A percentile compares a stretch with the other conserved stretches of the same genome.
These are phyloP conservation scores for Calocybe gambosa DNA, from an alignment of 1,284 basidiomycete species.

Conservation along the genomic window DNA sequence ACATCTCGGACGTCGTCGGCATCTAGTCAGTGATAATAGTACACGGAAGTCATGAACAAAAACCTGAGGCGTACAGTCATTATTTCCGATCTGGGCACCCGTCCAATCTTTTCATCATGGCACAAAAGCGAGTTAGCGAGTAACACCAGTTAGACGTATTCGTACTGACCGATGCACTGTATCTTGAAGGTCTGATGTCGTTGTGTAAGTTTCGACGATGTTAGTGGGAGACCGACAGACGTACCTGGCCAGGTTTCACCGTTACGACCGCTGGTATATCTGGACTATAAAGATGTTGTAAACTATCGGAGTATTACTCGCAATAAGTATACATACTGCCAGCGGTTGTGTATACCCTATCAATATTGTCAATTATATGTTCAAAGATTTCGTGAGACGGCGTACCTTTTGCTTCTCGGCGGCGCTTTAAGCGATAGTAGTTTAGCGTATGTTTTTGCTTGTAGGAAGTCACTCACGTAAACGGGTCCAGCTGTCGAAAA, in stretches of 20 bases:
- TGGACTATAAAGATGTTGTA: slow-evolving; percentile 36
- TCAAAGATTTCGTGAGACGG: not conserved
- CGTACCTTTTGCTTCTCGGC: slow-evolving; percentile 58
- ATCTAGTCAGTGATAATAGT: slow-evolving; percentile 24
- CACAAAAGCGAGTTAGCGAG: not conserved
- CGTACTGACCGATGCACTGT: slow-evolving; percentile 56
- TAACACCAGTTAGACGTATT: not conserved
- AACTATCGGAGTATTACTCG: not conserved
- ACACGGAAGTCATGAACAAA: not conserved
- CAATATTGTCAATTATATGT: not conserved
- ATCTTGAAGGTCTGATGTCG: slow-evolving; percentile 59
- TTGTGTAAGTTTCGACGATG: not conserved
- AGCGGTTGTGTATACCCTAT: slow-evolving; percentile 64
- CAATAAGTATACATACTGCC: slow-evolving; percentile 49
- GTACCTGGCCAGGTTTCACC: slow-evolving; percentile 60
- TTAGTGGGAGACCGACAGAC: not conserved
- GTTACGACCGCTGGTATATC: slow-evolving; percentile 62
- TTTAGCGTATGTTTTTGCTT: not conserved
- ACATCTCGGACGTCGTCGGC: slow-evolving; percentile 67
- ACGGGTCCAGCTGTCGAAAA: slow-evolving; percentile 48
- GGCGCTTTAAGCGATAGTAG: slow-evolving; percentile 30
- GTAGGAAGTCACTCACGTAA: slow-evolving; percentile 36
- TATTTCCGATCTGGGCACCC: slow-evolving; percentile 70
- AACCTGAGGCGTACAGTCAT: slow-evolving; percentile 47
- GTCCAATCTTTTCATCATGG: slow-evolving; percentile 56